Conservation (phyloP, 495 filamentous ascomycete genomes). For the Aspergillus biplanus region DNA sequence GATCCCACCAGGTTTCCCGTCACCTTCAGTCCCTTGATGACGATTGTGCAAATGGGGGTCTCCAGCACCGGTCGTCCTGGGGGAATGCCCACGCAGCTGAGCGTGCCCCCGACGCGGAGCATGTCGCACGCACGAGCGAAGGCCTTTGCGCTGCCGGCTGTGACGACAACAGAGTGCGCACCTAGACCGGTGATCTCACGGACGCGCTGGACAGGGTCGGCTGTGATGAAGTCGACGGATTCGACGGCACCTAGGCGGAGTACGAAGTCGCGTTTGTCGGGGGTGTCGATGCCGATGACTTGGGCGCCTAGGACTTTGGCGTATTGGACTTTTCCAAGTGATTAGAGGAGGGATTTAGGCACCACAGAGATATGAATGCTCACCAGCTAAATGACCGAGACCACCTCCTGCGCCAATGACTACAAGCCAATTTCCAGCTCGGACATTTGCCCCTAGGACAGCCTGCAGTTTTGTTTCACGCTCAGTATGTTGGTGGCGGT, state of each 20-base stretch:
- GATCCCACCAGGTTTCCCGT: constrained; percentile 53
- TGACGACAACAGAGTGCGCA: constrained; percentile 48
- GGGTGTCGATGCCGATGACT: constrained; percentile 51
- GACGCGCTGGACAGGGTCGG: constrained; percentile 42
- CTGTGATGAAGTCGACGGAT: constrained; percentile 49
- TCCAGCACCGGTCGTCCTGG: constrained; percentile 46
- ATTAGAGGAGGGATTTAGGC: too few relatives aligned
- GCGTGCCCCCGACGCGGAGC: constrained; percentile 51
- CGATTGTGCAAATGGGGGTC: constrained; percentile 50
- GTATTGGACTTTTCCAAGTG: constrained; percentile 45
- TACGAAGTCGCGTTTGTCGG: constrained; percentile 48
- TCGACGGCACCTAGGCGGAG: constrained; percentile 42
- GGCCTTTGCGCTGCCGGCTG: constrained; percentile 48
- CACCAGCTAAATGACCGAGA: too few relatives aligned
- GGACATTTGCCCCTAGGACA: too few relatives aligned
- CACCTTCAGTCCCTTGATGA: constrained; percentile 52
- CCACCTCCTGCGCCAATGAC: too few relatives aligned
- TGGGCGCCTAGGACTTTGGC: constrained; percentile 47
- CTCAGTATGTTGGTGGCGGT: too few relatives aligned
- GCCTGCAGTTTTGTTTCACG: too few relatives aligned
- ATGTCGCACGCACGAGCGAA: constrained; percentile 54
- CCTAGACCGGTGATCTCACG: constrained; percentile 48
- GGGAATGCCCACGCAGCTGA: constrained; percentile 55
- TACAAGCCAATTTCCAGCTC: too few relatives aligned
- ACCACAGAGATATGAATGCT: too few relatives aligned